Base-by-base conservation (phyloP, 164 flowering plant species). In the Umbilicus rupestris region DNA sequence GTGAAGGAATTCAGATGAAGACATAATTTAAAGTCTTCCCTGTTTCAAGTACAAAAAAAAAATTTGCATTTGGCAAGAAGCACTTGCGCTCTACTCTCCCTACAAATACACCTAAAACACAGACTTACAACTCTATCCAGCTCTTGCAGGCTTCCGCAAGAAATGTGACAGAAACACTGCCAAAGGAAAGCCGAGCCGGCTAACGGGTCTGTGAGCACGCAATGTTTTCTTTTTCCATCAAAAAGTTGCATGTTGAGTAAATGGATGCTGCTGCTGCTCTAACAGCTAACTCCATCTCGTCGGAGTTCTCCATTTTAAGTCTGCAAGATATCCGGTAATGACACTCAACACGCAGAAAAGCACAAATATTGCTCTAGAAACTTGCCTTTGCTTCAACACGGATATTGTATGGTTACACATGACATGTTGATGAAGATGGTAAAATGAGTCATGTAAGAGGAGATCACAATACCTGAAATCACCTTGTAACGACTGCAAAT, bases 261-360 rank as follows among this genome's bases (percentile, higher is more conserved):
- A 92, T 86, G 68, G 98, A 90, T 73, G 98, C 95, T 22, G 96
- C 98, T 45, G 96, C 89, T 31, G 93, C 98, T 73, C 73, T 77
- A 2, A 90, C 77, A 33, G 96, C 92, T 63, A 84, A 70, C 69
- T 82, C 90, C 63, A 65, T 81, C 69, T 81, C 86, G 2, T 81
- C 86, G 2, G 76, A 58, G 44, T 73, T 70, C 16, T 76, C 79
- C 35, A 49, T 71, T 68, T 69, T 77, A 68, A 52, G 70, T 29
- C 66, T 71, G 71, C 90, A 83, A 87, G 74, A 75, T 9, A 20
- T 49, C 46, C 10, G 46, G 29, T 10, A 30, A 52, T 29, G 12
- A 24, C 12, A 60, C 15, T 49, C 8, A 30, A 19, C 7, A 4
- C 1, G 19, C 12, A 28, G 17, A 59, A 8, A 26, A 49, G 50